These are phyloP conservation scores for Vitrella brassicaformis DNA, from an alignment of 73 alveolate species.

Conservation along the genomic window DNA sequence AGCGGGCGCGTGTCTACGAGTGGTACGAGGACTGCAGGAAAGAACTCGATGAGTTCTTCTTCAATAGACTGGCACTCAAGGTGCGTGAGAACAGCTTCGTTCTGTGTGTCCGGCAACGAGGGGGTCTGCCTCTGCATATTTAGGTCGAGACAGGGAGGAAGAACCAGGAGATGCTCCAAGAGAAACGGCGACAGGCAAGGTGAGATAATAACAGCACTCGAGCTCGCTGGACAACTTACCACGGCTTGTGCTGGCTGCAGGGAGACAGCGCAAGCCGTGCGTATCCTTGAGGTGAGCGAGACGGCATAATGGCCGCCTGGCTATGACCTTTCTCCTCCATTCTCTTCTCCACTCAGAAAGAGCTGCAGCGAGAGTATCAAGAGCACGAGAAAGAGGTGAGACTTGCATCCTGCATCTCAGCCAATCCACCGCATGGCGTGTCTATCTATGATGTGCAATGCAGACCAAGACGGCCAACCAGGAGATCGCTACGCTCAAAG, in stretches of 20 bases:
- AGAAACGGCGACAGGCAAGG: neutral
- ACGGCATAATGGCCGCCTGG: too few relatives aligned
- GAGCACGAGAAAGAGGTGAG: neutral
- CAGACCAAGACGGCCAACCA: neutral
- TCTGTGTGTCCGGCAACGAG: neutral
- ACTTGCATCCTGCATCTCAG: neutral
- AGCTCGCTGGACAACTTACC: neutral
- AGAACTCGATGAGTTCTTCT: neutral
- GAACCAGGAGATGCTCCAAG: neutral
- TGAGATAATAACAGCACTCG: neutral
- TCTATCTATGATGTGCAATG: neutral
- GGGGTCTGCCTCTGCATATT: neutral
- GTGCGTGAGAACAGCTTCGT: neutral
- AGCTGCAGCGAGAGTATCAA: neutral
- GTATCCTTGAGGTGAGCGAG: neutral
- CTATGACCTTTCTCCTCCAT: neutral
- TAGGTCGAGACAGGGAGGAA: neutral
- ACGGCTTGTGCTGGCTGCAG: neutral
- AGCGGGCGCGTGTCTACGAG: constrained; percentile 8
- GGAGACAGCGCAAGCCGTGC: neutral
- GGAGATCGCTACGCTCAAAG: neutral
- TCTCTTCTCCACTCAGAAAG: neutral
- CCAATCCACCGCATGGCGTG: neutral
- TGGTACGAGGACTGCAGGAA: neutral
- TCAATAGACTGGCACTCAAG: neutral